Percentiles rank a stretch among this genome's conserved stretches.
These are phyloP conservation scores for Furcasterigmium sp. DNA, from an alignment of 2,329 filamentous ascomycete species.

Conservation along the genomic window DNA sequence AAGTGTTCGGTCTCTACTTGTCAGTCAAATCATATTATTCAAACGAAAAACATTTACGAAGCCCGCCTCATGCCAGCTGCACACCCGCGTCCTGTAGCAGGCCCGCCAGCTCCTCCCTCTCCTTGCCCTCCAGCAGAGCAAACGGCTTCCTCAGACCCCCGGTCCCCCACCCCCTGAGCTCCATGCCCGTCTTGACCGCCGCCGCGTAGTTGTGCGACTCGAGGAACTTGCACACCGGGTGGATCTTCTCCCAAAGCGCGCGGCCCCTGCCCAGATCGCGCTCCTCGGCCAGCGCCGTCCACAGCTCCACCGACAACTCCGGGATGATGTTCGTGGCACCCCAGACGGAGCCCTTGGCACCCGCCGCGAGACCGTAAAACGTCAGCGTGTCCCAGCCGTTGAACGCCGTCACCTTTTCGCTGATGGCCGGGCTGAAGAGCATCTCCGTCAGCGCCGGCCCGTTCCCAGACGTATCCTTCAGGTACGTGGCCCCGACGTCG, in stretches of 20 bases:
- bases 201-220: conserved; percentile 41
- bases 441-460: conserved; percentile 43
- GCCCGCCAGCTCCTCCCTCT: conserved; percentile 26
- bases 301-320: conserved; percentile 40
- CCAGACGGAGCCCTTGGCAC: conserved; percentile 44
- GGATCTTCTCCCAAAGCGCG: conserved; percentile 43
- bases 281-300: conserved; percentile 37
- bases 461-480: conserved; percentile 49
- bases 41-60: too few species aligned
- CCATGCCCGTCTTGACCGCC: conserved; percentile 44
- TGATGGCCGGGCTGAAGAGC: conserved; percentile 29
- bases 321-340: conserved; percentile 45
- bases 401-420: conserved; percentile 37
- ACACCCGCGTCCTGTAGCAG: conserved; percentile 33
- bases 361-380: conserved; percentile 45
- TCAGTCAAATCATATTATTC: not conserved
- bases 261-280: conserved; percentile 35
- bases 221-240: conserved; percentile 43
- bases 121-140: conserved; percentile 25
- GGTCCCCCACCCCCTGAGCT: conserved; percentile 37
- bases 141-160: conserved; percentile 46
- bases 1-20: not conserved
- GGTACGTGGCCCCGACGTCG: conserved; percentile 40
- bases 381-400: conserved; percentile 50
- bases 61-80: conserved; percentile 15